These are phyloP conservation scores for Hymenoscyphus salicellus DNA, from an alignment of 2,329 filamentous ascomycete species.

Conservation along the genomic window DNA sequence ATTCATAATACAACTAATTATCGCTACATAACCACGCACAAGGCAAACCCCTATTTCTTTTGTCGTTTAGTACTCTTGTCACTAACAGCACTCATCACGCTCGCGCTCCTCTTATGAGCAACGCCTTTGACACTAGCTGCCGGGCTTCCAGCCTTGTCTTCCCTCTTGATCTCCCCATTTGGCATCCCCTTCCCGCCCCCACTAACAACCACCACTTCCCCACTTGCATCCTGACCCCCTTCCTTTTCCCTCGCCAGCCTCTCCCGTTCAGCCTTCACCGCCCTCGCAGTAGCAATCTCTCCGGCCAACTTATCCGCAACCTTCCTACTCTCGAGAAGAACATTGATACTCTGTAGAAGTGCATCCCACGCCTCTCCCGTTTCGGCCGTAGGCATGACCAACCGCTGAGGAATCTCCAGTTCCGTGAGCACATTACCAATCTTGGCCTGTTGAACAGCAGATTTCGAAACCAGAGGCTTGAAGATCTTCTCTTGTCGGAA, in stretches of 20 bases:
- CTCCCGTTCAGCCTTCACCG: constrained; percentile 47
- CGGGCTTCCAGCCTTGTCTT: constrained; percentile 48
- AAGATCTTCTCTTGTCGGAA: constrained; percentile 84
- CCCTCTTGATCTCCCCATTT: constrained; percentile 42
- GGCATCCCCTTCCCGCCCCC: constrained; percentile 59
- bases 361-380: constrained; percentile 70
- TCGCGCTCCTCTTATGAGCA: constrained; percentile 76
- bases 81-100: constrained; percentile 69
- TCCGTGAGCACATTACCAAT: constrained; percentile 71
- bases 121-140: constrained; percentile 67
- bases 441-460: constrained; percentile 69
- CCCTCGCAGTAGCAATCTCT: constrained; percentile 62
- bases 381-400: constrained; percentile 70
- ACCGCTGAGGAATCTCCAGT: constrained; percentile 65
- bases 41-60: constrained; percentile 37
- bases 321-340: constrained; percentile 71
- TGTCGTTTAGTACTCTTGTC: constrained; percentile 55
- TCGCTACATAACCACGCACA: background rate
- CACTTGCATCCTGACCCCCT: background rate
- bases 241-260: constrained; percentile 35
- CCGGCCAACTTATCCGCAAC: constrained; percentile 71
- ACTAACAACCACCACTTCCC: background rate
- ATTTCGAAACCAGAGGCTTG: constrained; percentile 75
- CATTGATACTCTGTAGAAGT: constrained; percentile 64
- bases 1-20: background rate